Evolutionary conservation across 768 basidiomycete genomes (phyloP).

Genomic region (Russula ochroleuca): DNA sequence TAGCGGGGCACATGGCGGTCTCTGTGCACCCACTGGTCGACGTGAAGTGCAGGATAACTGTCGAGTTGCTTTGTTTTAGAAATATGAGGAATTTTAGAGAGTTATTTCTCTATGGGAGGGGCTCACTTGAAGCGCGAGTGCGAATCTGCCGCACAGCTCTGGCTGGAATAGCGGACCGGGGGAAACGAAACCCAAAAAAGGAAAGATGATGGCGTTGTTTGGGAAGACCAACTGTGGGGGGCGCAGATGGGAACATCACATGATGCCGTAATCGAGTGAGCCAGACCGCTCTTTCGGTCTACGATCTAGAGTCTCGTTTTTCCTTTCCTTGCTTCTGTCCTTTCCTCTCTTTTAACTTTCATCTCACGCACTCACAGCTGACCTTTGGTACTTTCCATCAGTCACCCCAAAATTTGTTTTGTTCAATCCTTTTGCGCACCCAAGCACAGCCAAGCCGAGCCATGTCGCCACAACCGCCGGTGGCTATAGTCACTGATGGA

Average conservation of each 20-base stretch:
- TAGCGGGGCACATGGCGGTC: slow-evolving; percentile 59
- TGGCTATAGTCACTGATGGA: background rate
- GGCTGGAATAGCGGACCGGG: too few relatives aligned
- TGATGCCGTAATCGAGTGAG: background rate
- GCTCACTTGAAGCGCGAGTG: slow-evolving; percentile 47
- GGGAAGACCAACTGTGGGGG: too few relatives aligned
- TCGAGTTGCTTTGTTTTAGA: slow-evolving; percentile 39
- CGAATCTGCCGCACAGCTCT: slow-evolving; percentile 62
- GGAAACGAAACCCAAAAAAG: too few relatives aligned
- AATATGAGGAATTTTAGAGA: background rate
- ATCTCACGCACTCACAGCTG: background rate
- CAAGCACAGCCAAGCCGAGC: background rate
- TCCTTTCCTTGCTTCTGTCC: background rate
- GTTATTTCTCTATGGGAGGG: background rate
- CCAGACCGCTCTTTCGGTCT: background rate
- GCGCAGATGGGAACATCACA: too few relatives aligned
- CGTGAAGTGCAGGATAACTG: slow-evolving; percentile 39
- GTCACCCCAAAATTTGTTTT: background rate
- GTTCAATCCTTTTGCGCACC: background rate
- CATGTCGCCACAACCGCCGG: slow-evolving; percentile 23
- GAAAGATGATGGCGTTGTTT: too few relatives aligned
- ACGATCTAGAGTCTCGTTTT: background rate
- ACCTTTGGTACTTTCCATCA: background rate
- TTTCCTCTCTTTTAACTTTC: background rate
- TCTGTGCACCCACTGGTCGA: slow-evolving; percentile 58